These are phyloP conservation scores for Rhodocollybia butyracea DNA, from an alignment of 768 basidiomycete genomes.

Conservation along the genomic window DNA sequence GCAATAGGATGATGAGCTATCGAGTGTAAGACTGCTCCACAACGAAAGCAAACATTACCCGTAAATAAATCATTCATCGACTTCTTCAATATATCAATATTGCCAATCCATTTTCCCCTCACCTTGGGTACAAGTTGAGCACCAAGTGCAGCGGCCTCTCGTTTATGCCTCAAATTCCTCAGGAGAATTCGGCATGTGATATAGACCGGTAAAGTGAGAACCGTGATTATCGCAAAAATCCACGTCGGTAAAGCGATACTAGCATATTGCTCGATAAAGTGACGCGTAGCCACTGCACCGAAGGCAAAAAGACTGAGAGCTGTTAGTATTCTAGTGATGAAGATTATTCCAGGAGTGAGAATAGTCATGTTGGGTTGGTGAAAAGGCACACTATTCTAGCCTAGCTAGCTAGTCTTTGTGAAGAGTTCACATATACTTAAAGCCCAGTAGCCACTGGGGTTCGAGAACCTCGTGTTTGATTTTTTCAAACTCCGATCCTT, in stretches of 20 bases:
- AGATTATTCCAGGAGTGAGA: slow-evolving; percentile 9
- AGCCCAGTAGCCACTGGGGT: too few relatives aligned
- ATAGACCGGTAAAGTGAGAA: slow-evolving; percentile 31
- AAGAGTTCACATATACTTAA: too few relatives aligned
- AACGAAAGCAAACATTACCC: slow-evolving; percentile 54
- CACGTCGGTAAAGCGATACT: slow-evolving; percentile 31
- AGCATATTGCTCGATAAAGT: slow-evolving; percentile 9
- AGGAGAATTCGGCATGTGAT: slow-evolving; percentile 26
- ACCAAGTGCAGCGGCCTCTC: slow-evolving; percentile 40
- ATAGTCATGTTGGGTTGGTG: slow-evolving; percentile 7
- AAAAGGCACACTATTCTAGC: too few relatives aligned
- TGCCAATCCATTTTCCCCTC: slow-evolving; percentile 39
- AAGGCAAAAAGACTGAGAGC: slow-evolving; percentile 15
- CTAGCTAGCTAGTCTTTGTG: too few relatives aligned
- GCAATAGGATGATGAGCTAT: background rate
- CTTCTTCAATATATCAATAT: slow-evolving; percentile 37
- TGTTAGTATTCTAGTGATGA: slow-evolving; percentile 5
- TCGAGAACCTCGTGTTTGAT: too few relatives aligned
- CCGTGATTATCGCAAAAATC: slow-evolving; percentile 27
- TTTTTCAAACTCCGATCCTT: too few relatives aligned
- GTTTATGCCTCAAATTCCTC: slow-evolving; percentile 25
- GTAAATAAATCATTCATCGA: slow-evolving; percentile 33
- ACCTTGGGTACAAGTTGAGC: slow-evolving; percentile 40
- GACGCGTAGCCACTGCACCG: slow-evolving; percentile 13
- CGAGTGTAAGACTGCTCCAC: background rate